phyloP scores from a whole-genome alignment of 2,329 filamentous ascomycete genomes.

The Botrytis squamosa region DNA sequence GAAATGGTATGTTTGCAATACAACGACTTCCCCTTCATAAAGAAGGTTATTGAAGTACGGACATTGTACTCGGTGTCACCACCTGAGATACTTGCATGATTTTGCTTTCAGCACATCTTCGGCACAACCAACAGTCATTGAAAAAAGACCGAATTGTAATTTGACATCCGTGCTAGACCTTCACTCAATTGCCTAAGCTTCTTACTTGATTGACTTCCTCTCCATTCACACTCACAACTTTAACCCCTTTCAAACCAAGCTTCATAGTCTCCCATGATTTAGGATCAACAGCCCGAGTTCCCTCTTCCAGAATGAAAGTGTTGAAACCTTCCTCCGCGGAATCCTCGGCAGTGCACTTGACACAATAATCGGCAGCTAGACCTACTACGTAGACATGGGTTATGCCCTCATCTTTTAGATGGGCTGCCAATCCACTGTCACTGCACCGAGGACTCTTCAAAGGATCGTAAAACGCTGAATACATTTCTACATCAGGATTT shows the following conservation, averaged over 20 bases:
- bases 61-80: slow-evolving; percentile 35
- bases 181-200: neutral
- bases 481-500: slow-evolving; percentile 80
- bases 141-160: slow-evolving; percentile 85
- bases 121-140: slow-evolving; percentile 91
- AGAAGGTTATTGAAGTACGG: slow-evolving; percentile 26
- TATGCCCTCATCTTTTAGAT: slow-evolving; percentile 57
- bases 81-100: slow-evolving; percentile 34
- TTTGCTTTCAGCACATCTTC: slow-evolving; percentile 95
- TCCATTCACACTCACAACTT: slow-evolving; percentile 57
- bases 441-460: slow-evolving; percentile 61
- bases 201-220: slow-evolving; percentile 47
- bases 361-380: slow-evolving; percentile 86
- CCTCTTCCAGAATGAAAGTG: slow-evolving; percentile 76
- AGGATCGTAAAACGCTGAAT: slow-evolving; percentile 84
- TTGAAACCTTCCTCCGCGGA: slow-evolving; percentile 72
- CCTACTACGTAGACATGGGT: slow-evolving; percentile 85
- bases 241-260: slow-evolving; percentile 59
- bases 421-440: slow-evolving; percentile 61
- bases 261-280: slow-evolving; percentile 54
- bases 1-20: slow-evolving; percentile 30
- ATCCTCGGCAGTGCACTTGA: slow-evolving; percentile 77
- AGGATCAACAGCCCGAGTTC: slow-evolving; percentile 68
- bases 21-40: slow-evolving; percentile 27
- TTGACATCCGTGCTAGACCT: slow-evolving; percentile 92